Base-by-base conservation (phyloP, 495 filamentous ascomycete genomes). In the Penicillium riverlandense region DNA sequence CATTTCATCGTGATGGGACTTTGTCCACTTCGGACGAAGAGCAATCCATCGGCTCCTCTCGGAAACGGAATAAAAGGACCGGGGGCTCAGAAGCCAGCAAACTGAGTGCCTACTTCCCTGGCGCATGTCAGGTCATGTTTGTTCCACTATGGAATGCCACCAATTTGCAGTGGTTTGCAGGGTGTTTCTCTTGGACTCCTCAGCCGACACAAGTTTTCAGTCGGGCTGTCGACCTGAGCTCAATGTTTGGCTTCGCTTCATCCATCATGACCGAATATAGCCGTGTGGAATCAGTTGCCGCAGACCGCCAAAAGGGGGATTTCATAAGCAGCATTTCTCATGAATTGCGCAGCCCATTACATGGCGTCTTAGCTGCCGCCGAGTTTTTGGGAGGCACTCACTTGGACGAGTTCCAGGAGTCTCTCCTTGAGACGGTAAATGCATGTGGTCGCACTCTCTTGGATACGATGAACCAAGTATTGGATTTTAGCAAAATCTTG, bases 291-390 rank as follows among this genome's bases (percentile, higher is more conserved):
- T 75, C 74, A 2, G 67, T 78, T 16, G 69, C 66, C 35, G 77
- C 78, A 8, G 77, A 82, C 51, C 71, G 69, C 29, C 75, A 78
- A 43, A 90, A 90, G 53, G 76, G 79, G 0, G 83, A 86, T 50
- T 86, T 90, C 49, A 85, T 91, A 33, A 82, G 82, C 0, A 85
- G 80, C 37, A 83, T 91, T 11, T 86, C 82, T 38, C 88, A 94
- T 54, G 88, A 94, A 54, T 67, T 92, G 11, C 75, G 87, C 4
- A 85, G 79, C 12, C 88, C 88, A 2, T 62, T 94, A 6, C 85
- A 90, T 49, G 86, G 86, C 0, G 86, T 89, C 35, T 56, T 89
- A 2, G 83, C 82, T 0, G 82, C 78, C 36, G 79, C 79, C 2
- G 86, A 92, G 54, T 82, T 94, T 44, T 47, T 76, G 37, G 61